Conservation (phyloP, 1,139 yeast species). For the Yamadazyma taylorii region DNA sequence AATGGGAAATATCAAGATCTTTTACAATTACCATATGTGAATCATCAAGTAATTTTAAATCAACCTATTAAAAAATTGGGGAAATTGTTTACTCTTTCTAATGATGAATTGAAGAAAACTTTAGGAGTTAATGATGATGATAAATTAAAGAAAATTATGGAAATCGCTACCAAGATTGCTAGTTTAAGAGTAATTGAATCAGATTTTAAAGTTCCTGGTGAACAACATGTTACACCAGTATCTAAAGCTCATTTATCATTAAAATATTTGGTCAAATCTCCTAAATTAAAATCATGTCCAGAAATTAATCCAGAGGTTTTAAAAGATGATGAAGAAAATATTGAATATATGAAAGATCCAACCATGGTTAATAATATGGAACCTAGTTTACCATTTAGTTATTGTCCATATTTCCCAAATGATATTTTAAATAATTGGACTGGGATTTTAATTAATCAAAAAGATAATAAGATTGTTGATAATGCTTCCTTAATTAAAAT, state of each 20-base stretch:
- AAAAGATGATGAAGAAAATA: conserved; percentile 48
- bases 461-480: conserved; percentile 77
- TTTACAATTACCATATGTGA: conserved; percentile 79
- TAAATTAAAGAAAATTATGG: conserved; percentile 49
- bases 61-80: conserved; percentile 60
- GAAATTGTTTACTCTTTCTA: conserved; percentile 59
- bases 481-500: conserved; percentile 53
- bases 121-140: conserved; percentile 54
- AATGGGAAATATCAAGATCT: conserved; percentile 59
- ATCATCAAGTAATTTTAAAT: conserved; percentile 42
- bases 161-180: conserved; percentile 69
- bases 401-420: conserved; percentile 75
- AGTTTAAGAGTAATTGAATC: conserved; percentile 67
- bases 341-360: conserved; percentile 74
- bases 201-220: conserved; percentile 87
- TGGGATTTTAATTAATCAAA: conserved; percentile 66
- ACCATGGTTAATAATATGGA: conserved; percentile 61
- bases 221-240: conserved; percentile 68
- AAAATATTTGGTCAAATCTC: conserved; percentile 74
- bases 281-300: conserved; percentile 61
- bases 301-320: conserved; percentile 41
- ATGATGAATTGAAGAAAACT: conserved; percentile 53
- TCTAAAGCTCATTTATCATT: conserved; percentile 74
- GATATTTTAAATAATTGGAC: conserved; percentile 59
- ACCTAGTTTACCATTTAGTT: conserved; percentile 62